Percentiles rank a stretch among this genome's conserved stretches.
These are phyloP conservation scores for Neoboletus subvelutipes DNA, from an alignment of 768 basidiomycete genomes.

Conservation along the genomic window DNA sequence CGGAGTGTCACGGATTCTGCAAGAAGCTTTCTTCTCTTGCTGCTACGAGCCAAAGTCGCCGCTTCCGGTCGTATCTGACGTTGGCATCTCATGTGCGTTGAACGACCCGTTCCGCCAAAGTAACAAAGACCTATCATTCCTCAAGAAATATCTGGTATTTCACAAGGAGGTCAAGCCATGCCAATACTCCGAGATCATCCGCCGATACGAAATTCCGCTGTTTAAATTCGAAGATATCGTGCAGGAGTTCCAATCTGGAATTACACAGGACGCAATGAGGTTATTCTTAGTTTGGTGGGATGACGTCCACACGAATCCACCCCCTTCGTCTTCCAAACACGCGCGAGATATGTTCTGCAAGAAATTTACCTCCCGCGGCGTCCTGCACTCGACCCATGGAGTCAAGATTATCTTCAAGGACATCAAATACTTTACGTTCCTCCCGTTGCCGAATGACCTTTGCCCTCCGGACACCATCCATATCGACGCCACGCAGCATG, in stretches of 20 bases:
- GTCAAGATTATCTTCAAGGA: constrained; percentile 46
- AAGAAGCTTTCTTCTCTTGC: constrained; percentile 17
- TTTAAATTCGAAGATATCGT: constrained; percentile 11
- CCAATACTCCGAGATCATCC: constrained; percentile 8
- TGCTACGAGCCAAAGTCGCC: neutral
- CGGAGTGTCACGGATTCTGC: constrained; percentile 13
- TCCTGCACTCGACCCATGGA: constrained; percentile 1
- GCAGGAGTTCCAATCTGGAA: constrained; percentile 12
- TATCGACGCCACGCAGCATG: constrained; percentile 53
- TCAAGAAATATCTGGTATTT: constrained; percentile 6
- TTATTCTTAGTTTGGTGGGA: constrained; percentile 17
- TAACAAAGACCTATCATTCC: constrained; percentile 4
- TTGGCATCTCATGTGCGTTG: constrained; percentile 1
- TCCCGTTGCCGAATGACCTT: constrained; percentile 72
- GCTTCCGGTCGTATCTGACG: constrained; percentile 16
- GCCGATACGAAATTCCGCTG: constrained; percentile 7
- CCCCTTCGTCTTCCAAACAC: neutral
- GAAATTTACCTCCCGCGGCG: constrained; percentile 48
- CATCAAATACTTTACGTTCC: constrained; percentile 52
- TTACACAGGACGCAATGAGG: constrained; percentile 6
- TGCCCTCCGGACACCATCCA: constrained; percentile 74
- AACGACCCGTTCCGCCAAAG: constrained; percentile 6
- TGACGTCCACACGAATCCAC: neutral
- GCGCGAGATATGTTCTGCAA: constrained; percentile 6
- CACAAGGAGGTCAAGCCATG: neutral